Percentiles rank a stretch among this genome's conserved stretches.
Evolutionary conservation across 805 yeast genomes (phyloP).

Genomic region (Scheffersomyces ergatensis): DNA sequence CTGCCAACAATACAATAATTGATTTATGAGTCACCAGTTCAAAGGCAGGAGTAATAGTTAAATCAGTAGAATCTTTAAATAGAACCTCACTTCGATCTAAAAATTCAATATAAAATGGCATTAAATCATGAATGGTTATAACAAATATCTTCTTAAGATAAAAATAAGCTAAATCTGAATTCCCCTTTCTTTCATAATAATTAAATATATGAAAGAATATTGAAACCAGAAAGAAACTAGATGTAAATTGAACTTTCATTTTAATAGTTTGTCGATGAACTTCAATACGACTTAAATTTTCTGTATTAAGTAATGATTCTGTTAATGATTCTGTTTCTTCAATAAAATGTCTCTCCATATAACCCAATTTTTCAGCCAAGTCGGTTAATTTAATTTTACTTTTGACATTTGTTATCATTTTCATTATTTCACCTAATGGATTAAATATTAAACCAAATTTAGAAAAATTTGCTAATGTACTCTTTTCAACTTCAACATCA

Average conservation of each 20-base stretch:
- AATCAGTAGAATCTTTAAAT: conserved; percentile 42
- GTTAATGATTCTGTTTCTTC: conserved; percentile 9
- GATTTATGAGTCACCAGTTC: conserved; percentile 26
- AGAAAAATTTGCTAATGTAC: conserved; percentile 24
- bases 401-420: conserved; percentile 17
- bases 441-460: conserved; percentile 24
- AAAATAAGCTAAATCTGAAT: conserved; percentile 28
- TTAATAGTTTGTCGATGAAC: conserved; percentile 2
- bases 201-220: conserved; percentile 33
- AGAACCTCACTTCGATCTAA: conserved; percentile 26
- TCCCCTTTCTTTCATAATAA: conserved; percentile 33
- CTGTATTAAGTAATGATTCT: conserved; percentile 10
- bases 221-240: conserved; percentile 24
- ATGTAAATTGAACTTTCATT: conserved; percentile 22
- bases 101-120: conserved; percentile 30
- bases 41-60: conserved; percentile 40
- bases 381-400: conserved; percentile 15
- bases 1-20: conserved; percentile 20
- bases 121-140: conserved; percentile 22
- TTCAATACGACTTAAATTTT: conserved; percentile 1
- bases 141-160: conserved; percentile 30
- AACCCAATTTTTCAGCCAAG: conserved; percentile 20
- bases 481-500: conserved; percentile 37
- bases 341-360: conserved; percentile 34
- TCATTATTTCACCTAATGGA: conserved; percentile 23